Evolutionary conservation across 495 filamentous ascomycete species (phyloP), one percentile per base, ranked within the genome.

Genomic region (Aspergillus saccharolyticus): DNA sequence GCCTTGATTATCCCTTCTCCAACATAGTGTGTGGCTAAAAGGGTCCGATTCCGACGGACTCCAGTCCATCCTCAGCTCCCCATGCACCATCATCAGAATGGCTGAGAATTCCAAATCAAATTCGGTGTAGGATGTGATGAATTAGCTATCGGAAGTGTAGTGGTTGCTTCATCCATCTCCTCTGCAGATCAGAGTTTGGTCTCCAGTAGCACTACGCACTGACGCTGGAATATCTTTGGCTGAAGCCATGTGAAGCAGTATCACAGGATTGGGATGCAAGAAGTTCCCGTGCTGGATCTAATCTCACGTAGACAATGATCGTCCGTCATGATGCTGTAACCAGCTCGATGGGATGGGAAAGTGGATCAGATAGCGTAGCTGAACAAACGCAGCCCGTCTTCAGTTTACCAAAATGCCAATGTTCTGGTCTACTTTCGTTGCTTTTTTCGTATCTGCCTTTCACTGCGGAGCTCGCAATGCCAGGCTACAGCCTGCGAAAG

Each of bases 41-140:
- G 47, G 47, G 47, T 50, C 47, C 47, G 12, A 50, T 50, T 33
- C 12, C 33, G n/a, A 53, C 44, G 30, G 50, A 43, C 5, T 18
- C 24, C 52, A 18, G 42, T 4, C 42, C 33, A 45, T 54, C 52
- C 44, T n/a, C 22, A 45, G 42, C 52, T 20, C 52, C 44, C 52
- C 28, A 42, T n/a, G n/a, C n/a, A n/a, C n/a, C 52, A 46, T 7
- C 52, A 22, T 43, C 42, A 54, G 52, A 19, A 14, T 42, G 42
- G 52, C 52, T 46, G 42, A 45, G 18, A 54, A 54, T 54, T 54
- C 52, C 52, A 54, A 54, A 54, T 54, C 22, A 19, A 19, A 54
- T 2, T 50, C 30, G 6, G 22, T 30, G n/a, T 24, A 28, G 16
- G 47, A 50, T 28, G 47, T 25, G 47, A 28, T 17, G 22, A 24